Conservation (phyloP, 2,329 filamentous ascomycete genomes). For the Cryphonectria radicalis region DNA sequence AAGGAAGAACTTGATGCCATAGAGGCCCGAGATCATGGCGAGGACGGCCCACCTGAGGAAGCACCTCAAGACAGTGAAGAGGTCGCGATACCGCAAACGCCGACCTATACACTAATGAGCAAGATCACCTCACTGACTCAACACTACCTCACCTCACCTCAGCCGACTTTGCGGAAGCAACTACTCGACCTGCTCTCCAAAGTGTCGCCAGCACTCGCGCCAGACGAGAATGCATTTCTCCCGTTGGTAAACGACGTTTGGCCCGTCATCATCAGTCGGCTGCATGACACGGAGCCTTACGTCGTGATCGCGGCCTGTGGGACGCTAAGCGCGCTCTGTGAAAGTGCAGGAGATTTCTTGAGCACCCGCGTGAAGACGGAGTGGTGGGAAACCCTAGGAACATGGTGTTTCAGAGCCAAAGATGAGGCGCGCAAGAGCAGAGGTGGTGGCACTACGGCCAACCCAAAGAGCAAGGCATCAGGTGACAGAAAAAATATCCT, state of each 20-base stretch:
- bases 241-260: constrained; percentile 90
- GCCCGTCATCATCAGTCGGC: constrained; percentile 75
- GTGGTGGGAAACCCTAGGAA: constrained; percentile 63
- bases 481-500: constrained; percentile 34
- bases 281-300: constrained; percentile 69
- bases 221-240: constrained; percentile 81
- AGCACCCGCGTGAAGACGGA: constrained; percentile 73
- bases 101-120: constrained; percentile 79
- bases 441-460: constrained; percentile 15
- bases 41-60: constrained; percentile 42
- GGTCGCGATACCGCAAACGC: constrained; percentile 64
- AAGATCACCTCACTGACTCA: constrained; percentile 84
- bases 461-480: neutral
- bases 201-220: constrained; percentile 71
- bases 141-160: constrained; percentile 86
- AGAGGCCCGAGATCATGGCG: constrained; percentile 33
- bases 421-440: constrained; percentile 40
- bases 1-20: constrained; percentile 39
- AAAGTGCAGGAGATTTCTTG: constrained; percentile 80
- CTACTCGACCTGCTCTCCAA: constrained; percentile 78
- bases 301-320: constrained; percentile 73
- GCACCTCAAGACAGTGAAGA: constrained; percentile 37
- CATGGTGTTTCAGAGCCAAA: constrained; percentile 53
- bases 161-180: constrained; percentile 75
- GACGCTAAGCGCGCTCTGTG: constrained; percentile 70